These are phyloP conservation scores for Globisporangium heterothallicum DNA, from an alignment of 352 stramenopile genomes.

Conservation along the genomic window DNA sequence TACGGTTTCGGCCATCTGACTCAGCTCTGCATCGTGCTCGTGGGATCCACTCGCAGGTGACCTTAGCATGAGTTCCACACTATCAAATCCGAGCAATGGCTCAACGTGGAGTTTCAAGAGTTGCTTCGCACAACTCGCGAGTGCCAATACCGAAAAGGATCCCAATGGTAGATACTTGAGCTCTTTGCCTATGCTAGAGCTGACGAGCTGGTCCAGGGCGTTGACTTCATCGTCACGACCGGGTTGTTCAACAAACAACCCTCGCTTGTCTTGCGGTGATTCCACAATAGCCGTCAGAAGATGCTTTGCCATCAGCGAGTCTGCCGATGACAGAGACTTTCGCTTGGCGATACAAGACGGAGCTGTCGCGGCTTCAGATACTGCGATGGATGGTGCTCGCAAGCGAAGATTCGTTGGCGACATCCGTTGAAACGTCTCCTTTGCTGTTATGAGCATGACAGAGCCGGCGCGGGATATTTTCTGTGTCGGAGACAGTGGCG, in stretches of 20 bases:
- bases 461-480: background rate
- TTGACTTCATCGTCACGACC: conserved; percentile 3
- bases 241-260: conserved; percentile 8
- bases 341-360: background rate
- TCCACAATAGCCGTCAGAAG: conserved; percentile 8
- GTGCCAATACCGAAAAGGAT: conserved; percentile 11
- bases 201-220: conserved; percentile 5
- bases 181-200: conserved; percentile 1
- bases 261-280: conserved; percentile 8
- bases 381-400: background rate
- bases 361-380: background rate
- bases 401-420: background rate
- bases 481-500: background rate
- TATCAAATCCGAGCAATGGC: background rate
- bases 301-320: conserved; percentile 1
- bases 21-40: background rate
- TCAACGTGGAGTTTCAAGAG: background rate
- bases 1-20: background rate
- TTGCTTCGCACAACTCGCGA: conserved; percentile 3
- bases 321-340: background rate
- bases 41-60: background rate
- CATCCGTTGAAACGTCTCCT: background rate
- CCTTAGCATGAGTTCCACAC: background rate
- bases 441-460: background rate
- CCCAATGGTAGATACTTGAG: conserved; percentile 12